These are phyloP conservation scores for Globisporangium parvum DNA, from an alignment of 352 stramenopile species.

Conservation along the genomic window DNA sequence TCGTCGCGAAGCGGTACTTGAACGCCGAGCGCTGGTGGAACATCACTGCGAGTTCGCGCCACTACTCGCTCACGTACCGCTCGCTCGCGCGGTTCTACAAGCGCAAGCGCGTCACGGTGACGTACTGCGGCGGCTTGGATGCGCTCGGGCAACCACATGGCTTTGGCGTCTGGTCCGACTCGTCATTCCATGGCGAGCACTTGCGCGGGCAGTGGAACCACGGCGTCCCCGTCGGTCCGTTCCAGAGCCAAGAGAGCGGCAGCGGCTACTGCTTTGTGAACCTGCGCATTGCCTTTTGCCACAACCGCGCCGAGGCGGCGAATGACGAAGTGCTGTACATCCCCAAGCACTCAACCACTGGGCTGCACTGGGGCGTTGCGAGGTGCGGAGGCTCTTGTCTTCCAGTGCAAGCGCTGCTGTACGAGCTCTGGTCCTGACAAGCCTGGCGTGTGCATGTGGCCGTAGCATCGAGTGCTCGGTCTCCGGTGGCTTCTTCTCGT, in stretches of 20 bases:
- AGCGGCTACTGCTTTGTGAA: conserved; percentile 58
- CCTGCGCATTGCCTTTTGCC: conserved; percentile 48
- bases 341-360: conserved; percentile 11
- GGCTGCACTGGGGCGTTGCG: conserved; percentile 35
- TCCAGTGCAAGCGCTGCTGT: neutral
- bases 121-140: conserved; percentile 49
- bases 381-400: neutral
- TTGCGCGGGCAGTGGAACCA: conserved; percentile 49
- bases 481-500: conserved; percentile 31
- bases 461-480: conserved; percentile 33
- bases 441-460: neutral
- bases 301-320: conserved; percentile 19
- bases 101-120: conserved; percentile 25
- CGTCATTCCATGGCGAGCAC: conserved; percentile 55
- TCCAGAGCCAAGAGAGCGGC: conserved; percentile 45
- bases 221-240: conserved; percentile 53
- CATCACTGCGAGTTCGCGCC: conserved; percentile 9
- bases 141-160: conserved; percentile 38
- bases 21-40: conserved; percentile 34
- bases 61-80: conserved; percentile 27
- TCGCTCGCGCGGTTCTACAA: conserved; percentile 21
- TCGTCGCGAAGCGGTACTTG: conserved; percentile 28
- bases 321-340: conserved; percentile 12
- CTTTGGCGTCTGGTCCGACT: conserved; percentile 52
- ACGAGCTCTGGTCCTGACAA: neutral